A percentile compares a stretch with the other conserved stretches of the same genome.
These are phyloP conservation scores for Teratosphaeria gauchensis DNA, from an alignment of 2,329 filamentous ascomycete species.

Conservation along the genomic window DNA sequence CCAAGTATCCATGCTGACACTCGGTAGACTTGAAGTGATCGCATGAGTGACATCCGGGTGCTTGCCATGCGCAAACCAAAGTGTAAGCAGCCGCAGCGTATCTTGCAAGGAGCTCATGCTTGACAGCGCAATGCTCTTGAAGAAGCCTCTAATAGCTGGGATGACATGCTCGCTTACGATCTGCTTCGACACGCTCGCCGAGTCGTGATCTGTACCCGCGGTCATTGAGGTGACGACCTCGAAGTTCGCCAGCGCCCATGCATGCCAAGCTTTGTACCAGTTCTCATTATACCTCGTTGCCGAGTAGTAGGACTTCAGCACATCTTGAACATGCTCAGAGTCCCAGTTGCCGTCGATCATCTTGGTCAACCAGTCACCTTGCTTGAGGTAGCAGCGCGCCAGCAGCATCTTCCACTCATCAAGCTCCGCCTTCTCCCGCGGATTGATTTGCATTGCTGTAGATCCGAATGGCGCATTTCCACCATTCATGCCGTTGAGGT, in stretches of 20 bases:
- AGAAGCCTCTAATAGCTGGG: slow-evolving; percentile 90
- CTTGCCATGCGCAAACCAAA: slow-evolving; percentile 94
- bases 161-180: slow-evolving; percentile 82
- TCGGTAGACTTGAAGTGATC: slow-evolving; percentile 81
- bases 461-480: slow-evolving; percentile 25
- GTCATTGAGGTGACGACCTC: slow-evolving; percentile 85
- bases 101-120: slow-evolving; percentile 90
- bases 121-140: slow-evolving; percentile 90
- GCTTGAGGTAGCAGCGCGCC: slow-evolving; percentile 90
- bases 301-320: slow-evolving; percentile 80
- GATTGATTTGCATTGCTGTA: slow-evolving; percentile 24
- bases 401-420: slow-evolving; percentile 60
- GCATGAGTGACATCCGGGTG: slow-evolving; percentile 77
- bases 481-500: slow-evolving; percentile 31
- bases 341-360: slow-evolving; percentile 85
- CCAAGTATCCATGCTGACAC: slow-evolving; percentile 96
- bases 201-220: slow-evolving; percentile 53
- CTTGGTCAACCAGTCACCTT: slow-evolving; percentile 89
- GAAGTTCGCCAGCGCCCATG: slow-evolving; percentile 96
- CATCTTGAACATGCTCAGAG: slow-evolving; percentile 73
- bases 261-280: slow-evolving; percentile 99
- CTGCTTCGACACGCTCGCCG: slow-evolving; percentile 50
- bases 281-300: slow-evolving; percentile 89
- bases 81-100: slow-evolving; percentile 77
- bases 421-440: slow-evolving; percentile 34